Evolutionary conservation across 345 rosid species (phyloP), one percentile per base, ranked within the genome.

Genomic region (Pistacia vera): DNA sequence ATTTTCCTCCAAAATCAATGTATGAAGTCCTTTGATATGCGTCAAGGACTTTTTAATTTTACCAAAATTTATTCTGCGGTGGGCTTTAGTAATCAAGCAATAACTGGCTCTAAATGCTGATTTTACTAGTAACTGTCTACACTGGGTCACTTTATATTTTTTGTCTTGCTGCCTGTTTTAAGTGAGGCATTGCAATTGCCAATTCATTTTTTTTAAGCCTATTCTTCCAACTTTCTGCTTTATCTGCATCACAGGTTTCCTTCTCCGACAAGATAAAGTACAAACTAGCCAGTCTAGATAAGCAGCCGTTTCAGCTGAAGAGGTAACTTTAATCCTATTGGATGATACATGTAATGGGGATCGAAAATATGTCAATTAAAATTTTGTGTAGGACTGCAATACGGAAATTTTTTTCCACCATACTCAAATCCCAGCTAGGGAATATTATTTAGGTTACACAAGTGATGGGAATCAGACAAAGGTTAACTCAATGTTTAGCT

Each of bases 281-380:
- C 83, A 93, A 93, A 87, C 87, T 84, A 22, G 98, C 97, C 75
- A 78, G 84, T 75, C 88, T 96, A 14, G 75, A 86, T 74, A 84
- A 80, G 78, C 93, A 89, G 76, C 99, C 98, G 0, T 96, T 93
- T 84, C 73, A 74, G 38, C 82, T 96, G 25, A 93, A 96, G 85
- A 89, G 99, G 99, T 92, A 83, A 64, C 18, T 38, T 3, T 6
- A 35, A 33, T 25, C 55, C 44, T 55, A 46, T 64, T 1, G 13
- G 28, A 12, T 63, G 75, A 22, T 54, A 30, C 12, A 18, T 55
- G 54, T 8, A 28, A 18, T 70, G 12, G 2, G 60, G 9, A 13
- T 72, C 38, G 71, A n/a, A 36, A 57, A 46, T 57, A 20, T 58
- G 3, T 57, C 46, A n/a, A 36, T 30, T 0, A 48, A 61, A 52